Evolutionary conservation across 441 rosid genomes (phyloP).

Genomic region (Gossypium aridum): DNA sequence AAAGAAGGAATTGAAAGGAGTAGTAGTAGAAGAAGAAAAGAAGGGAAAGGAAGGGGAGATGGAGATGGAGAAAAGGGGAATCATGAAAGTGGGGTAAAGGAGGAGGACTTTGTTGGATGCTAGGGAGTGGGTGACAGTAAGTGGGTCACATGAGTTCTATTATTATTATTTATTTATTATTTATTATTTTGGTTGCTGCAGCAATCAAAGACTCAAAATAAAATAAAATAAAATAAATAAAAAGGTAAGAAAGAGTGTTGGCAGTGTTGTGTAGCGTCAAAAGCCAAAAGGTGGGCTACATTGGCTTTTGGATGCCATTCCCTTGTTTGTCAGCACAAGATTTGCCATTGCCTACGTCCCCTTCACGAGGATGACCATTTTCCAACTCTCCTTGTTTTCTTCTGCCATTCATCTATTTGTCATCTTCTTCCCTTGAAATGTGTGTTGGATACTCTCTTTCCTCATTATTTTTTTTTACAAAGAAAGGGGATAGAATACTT

Average conservation of each 20-base stretch:
- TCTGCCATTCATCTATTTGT: conserved; percentile 38
- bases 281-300: conserved; percentile 1
- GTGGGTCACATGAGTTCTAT: conserved; percentile 2
- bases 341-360: conserved; percentile 27
- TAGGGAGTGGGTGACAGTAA: conserved; percentile 15
- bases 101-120: conserved; percentile 8
- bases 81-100: conserved; percentile 8
- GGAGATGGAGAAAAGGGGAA: neutral
- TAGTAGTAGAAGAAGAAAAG: neutral
- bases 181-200: neutral
- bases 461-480: neutral
- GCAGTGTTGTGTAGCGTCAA: neutral
- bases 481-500: neutral
- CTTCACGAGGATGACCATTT: conserved; percentile 51
- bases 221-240: neutral
- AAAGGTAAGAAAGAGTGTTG: neutral
- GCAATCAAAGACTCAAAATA: conserved; percentile 1
- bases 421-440: conserved; percentile 47
- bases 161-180: neutral
- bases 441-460: conserved; percentile 38
- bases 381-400: conserved; percentile 47
- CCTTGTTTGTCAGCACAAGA: conserved; percentile 4
- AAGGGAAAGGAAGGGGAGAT: neutral
- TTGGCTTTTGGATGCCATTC: conserved; percentile 8
- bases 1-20: neutral